A percentile compares a stretch with the other conserved stretches of the same genome.
phyloP scores from a whole-genome alignment of 768 basidiomycete genomes.

The Agaricus sinodeliciosus region DNA sequence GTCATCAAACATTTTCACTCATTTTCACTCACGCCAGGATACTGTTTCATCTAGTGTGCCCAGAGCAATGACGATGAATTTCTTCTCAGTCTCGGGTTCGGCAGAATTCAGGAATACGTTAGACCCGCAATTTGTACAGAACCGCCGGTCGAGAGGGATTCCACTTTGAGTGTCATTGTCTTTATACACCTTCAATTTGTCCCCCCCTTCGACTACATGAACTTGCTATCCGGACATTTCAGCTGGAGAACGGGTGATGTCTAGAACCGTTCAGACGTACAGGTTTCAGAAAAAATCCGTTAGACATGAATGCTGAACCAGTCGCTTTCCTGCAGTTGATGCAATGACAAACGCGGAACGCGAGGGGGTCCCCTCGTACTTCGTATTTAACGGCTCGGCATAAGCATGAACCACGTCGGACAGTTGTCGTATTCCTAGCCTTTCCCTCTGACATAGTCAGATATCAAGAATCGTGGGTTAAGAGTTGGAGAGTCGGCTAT shows the following conservation, averaged over 20 bases:
- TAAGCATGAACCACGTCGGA: constrained; percentile 29
- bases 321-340: constrained; percentile 35
- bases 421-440: neutral
- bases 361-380: constrained; percentile 27
- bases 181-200: constrained; percentile 20
- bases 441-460: neutral
- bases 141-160: constrained; percentile 22
- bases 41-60: constrained; percentile 25
- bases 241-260: neutral
- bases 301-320: constrained; percentile 35
- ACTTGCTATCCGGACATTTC: constrained; percentile 18
- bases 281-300: constrained; percentile 26
- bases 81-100: constrained; percentile 13
- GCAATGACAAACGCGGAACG: constrained; percentile 36
- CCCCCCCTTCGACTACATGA: constrained; percentile 20
- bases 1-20: neutral
- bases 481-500: neutral
- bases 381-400: constrained; percentile 30
- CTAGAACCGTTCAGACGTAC: constrained; percentile 17
- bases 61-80: constrained; percentile 19
- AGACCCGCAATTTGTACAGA: constrained; percentile 31
- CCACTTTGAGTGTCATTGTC: constrained; percentile 27
- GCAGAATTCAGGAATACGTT: constrained; percentile 23
- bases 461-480: neutral
- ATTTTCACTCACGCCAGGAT: constrained; percentile 18